Base-by-base conservation (phyloP, 768 basidiomycete genomes). In the Lactifluus piperatus region DNA sequence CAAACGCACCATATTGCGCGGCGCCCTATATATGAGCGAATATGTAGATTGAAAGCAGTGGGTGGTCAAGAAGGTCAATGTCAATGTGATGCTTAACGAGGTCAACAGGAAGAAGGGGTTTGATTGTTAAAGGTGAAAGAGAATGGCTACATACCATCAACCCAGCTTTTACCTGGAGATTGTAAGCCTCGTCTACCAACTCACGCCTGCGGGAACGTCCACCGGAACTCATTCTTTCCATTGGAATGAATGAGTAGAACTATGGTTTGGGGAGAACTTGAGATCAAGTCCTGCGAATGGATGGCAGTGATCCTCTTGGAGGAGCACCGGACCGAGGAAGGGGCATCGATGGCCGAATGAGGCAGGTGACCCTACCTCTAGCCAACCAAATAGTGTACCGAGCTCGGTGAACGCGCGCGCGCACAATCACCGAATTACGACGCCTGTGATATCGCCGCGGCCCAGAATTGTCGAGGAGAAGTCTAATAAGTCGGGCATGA, bases 121-220 rank as follows among this genome's bases (percentile, higher is more conserved):
- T 34, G 32, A 13, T 7, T 34, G 34, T 8, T 11, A 34, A 13
- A 3, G 4, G 24, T 22, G 16, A 46, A 50, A 48, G 6, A 30
- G 43, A 36, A 34, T 50, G 10, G 34, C 13, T n/a, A 61, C 65
- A 37, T 51, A 59, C 65, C 39, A 65, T 58, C 34, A 64, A 72
- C 8, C 77, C 85, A 52, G 83, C 83, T 60, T 70, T 75, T n/a
- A 78, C 74, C 66, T 86, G 85, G 20, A 87, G 64, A 45, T 72
- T 71, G 58, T 86, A 79, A 34, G 85, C 85, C 64, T 72, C 73
- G 22, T 86, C 77, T 50, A 80, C 76, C 58, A 83, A 81, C 68
- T 81, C 76, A 52, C 75, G 74, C 37, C 78, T 74, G 58, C 76
- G 78, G 53, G 73, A 71, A 63, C 74, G 54, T 3, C 60, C 59